A percentile compares a stretch with the other conserved stretches of the same genome.
Conservation (phyloP, 179 eudicot species). For the Pouteria campechiana region DNA sequence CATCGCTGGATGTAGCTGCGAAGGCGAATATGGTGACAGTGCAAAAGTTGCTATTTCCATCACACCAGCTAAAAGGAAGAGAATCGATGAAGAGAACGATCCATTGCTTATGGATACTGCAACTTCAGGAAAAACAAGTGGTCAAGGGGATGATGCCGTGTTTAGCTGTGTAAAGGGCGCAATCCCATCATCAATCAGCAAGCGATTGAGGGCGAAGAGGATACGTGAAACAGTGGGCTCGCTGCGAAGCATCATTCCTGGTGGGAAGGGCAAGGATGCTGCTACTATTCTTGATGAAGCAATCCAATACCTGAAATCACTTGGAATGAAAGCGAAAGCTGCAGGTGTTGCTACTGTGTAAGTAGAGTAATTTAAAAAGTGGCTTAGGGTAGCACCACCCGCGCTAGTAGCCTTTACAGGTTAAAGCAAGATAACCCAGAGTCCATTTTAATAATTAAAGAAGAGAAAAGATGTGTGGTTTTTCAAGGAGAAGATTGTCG, state of each 20-base stretch:
- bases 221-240: conserved; percentile 35
- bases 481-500: no score
- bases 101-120: conserved; percentile 3
- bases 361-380: no score
- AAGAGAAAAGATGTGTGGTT: no score
- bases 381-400: no score
- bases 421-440: no score
- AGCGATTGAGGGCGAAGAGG: conserved; percentile 35
- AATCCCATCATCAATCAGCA: conserved; percentile 4
- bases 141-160: conserved; percentile 18
- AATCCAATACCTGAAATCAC: conserved; percentile 35
- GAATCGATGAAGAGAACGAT: conserved; percentile 14
- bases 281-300: conserved; percentile 56
- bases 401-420: no score
- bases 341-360: no score
- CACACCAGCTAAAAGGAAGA: conserved; percentile 16
- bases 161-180: conserved; percentile 10
- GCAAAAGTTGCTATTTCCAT: conserved; percentile 19
- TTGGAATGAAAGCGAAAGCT: conserved; percentile 37
- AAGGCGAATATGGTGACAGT: conserved; percentile 3
- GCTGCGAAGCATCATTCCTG: conserved; percentile 48
- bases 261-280: conserved; percentile 38
- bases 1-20: conserved; percentile 5
- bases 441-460: no score
- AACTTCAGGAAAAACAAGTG: background rate